These are phyloP conservation scores for Aureobasidium sp. DNA, from an alignment of 2,329 filamentous ascomycete species.

Conservation along the genomic window DNA sequence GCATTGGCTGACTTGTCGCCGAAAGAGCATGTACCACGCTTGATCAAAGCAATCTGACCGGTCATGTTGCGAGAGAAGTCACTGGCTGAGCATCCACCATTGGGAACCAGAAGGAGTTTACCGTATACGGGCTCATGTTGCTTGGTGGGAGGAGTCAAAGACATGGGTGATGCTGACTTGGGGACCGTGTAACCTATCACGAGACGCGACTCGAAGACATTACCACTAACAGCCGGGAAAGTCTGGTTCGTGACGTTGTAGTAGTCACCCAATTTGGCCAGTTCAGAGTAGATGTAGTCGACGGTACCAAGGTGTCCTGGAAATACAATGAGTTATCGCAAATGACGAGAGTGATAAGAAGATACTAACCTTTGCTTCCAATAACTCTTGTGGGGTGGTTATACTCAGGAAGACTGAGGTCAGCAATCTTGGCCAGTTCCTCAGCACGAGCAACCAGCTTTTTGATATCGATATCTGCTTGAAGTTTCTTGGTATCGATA, in stretches of 20 bases:
- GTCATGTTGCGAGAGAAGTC: conserved; percentile 69
- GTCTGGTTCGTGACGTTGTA: conserved; percentile 63
- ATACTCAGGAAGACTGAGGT: conserved; percentile 65
- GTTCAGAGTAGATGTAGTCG: conserved; percentile 33
- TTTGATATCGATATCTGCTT: conserved; percentile 61
- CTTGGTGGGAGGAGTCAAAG: conserved; percentile 28
- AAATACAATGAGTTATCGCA: background rate
- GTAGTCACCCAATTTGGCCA: conserved; percentile 61
- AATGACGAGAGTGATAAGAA: background rate
- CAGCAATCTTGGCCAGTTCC: conserved; percentile 68
- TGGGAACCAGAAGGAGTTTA: conserved; percentile 64
- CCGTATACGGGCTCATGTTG: conserved; percentile 28
- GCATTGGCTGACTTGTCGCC: conserved; percentile 75
- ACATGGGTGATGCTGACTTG: conserved; percentile 67
- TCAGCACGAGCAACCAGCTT: conserved; percentile 67
- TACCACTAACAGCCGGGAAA: conserved; percentile 35
- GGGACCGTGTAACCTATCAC: conserved; percentile 65
- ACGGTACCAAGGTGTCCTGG: conserved; percentile 29
- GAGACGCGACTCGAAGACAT: conserved; percentile 31
- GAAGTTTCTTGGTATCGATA: conserved; percentile 41
- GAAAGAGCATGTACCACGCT: conserved; percentile 76
- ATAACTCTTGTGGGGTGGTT: conserved; percentile 77
- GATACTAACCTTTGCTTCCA: conserved; percentile 63
- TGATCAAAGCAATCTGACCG: conserved; percentile 75
- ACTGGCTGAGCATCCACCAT: conserved; percentile 66